phyloP scores from a whole-genome alignment of 345 rosid species.

The Salix viminalis region DNA sequence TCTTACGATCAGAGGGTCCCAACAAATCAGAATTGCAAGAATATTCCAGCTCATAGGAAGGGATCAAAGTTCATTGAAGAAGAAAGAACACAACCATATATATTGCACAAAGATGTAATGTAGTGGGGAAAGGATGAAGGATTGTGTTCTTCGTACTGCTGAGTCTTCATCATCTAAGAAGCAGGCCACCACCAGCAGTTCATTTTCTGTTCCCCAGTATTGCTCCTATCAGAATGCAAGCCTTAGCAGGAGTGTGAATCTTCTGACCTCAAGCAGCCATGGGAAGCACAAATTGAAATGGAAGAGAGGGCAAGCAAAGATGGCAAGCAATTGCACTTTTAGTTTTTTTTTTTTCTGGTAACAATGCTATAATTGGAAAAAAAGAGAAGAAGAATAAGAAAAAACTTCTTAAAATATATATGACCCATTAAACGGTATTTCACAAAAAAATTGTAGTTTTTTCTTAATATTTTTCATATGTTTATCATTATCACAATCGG shows the following conservation, averaged over 20 bases:
- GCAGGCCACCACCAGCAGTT: slow-evolving; percentile 38
- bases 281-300: slow-evolving; percentile 26
- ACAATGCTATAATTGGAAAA: too few relatives aligned
- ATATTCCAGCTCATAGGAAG: slow-evolving; percentile 36
- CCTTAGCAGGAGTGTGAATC: slow-evolving; percentile 41
- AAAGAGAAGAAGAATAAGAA: too few relatives aligned
- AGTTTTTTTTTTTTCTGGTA: too few relatives aligned
- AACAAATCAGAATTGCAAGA: slow-evolving; percentile 30
- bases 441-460: too few relatives aligned
- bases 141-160: slow-evolving; percentile 53
- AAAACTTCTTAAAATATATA: too few relatives aligned
- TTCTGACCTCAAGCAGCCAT: slow-evolving; percentile 28
- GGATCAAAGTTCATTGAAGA: slow-evolving; percentile 47
- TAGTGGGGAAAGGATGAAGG: slow-evolving; percentile 44
- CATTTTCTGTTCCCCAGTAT: slow-evolving; percentile 57
- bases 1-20: slow-evolving; percentile 85
- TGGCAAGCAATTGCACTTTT: slow-evolving; percentile 20
- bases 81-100: slow-evolving; percentile 9
- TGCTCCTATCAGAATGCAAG: slow-evolving; percentile 44
- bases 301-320: slow-evolving; percentile 32
- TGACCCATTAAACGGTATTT: too few relatives aligned
- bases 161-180: slow-evolving; percentile 59
- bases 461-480: too few relatives aligned
- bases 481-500: too few relatives aligned
- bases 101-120: slow-evolving; percentile 6